Conservation (phyloP, 179 eudicot genomes). For the Spinacia oleracea region DNA sequence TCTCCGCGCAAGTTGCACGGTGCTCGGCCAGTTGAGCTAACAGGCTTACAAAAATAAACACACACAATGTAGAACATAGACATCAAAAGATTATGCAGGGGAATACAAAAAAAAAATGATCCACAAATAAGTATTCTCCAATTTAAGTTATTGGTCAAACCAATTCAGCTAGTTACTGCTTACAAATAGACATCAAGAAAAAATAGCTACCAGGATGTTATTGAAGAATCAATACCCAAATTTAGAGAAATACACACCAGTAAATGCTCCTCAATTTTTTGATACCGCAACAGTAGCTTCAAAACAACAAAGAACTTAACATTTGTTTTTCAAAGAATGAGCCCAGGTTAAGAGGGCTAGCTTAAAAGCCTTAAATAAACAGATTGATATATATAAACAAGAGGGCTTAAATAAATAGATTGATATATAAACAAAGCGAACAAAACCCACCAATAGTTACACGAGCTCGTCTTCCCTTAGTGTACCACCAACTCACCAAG, state of each 20-base stretch:
- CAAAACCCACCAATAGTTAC: too few relatives aligned
- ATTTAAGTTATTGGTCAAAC: too few relatives aligned
- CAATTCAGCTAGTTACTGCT: neutral
- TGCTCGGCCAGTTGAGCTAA: too few relatives aligned
- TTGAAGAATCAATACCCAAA: neutral
- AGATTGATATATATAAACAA: conserved; percentile 2
- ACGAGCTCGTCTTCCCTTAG: conserved; percentile 67
- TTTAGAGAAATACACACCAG: neutral
- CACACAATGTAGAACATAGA: too few relatives aligned
- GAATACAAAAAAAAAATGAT: too few relatives aligned
- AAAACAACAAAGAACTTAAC: conserved; percentile 39
- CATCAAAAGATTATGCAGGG: too few relatives aligned
- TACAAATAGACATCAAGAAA: neutral
- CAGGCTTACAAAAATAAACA: too few relatives aligned
- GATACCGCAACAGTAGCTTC: neutral
- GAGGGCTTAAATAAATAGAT: too few relatives aligned
- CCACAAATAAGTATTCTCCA: too few relatives aligned
- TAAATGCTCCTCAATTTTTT: neutral
- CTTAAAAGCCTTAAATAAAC: too few relatives aligned
- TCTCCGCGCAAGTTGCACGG: too few relatives aligned
- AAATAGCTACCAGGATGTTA: neutral
- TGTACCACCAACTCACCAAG: conserved; percentile 76
- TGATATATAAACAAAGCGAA: conserved; percentile 43
- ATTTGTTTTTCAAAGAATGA: conserved; percentile 86
- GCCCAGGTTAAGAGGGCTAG: conserved; percentile 85